A percentile compares a stretch with the other conserved stretches of the same genome.
Conservation (phyloP, 352 stramenopile genomes). For the Phytopythium montanum region DNA sequence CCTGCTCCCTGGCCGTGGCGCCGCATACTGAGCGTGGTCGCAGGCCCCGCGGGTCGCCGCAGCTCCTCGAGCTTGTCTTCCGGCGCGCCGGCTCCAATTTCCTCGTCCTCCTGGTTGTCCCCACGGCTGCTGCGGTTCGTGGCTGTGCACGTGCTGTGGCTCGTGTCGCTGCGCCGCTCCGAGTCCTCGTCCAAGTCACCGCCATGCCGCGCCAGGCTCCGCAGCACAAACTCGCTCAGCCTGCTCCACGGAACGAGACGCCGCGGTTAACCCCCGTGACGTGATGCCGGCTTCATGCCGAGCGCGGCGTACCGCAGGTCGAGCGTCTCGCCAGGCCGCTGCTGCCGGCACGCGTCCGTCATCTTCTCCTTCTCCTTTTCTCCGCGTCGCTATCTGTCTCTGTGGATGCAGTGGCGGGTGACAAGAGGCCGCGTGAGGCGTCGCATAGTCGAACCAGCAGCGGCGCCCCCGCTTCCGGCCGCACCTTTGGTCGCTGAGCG, state of each 20-base stretch:
- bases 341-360: not conserved
- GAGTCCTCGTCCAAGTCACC: not conserved
- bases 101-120: not conserved
- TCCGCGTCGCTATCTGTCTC: too few species aligned
- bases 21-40: slow-evolving; percentile 18
- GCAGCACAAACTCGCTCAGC: slow-evolving; percentile 1
- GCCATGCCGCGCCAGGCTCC: not conserved
- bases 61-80: slow-evolving; percentile 3
- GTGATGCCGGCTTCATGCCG: not conserved
- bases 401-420: not conserved
- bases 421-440: not conserved
- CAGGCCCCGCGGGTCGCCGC: not conserved
- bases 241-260: not conserved
- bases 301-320: not conserved
- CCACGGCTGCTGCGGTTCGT: not conserved
- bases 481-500: not conserved
- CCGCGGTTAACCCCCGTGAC: not conserved
- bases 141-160: not conserved
- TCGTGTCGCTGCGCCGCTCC: not conserved
- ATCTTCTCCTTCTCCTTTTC: not conserved
- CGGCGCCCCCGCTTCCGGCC: not conserved
- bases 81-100: not conserved
- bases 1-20: slow-evolving; percentile 11
- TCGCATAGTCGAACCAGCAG: not conserved
- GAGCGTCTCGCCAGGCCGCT: not conserved